These are phyloP conservation scores for Gossypium stocksii DNA, from an alignment of 345 rosid species.

Conservation along the genomic window DNA sequence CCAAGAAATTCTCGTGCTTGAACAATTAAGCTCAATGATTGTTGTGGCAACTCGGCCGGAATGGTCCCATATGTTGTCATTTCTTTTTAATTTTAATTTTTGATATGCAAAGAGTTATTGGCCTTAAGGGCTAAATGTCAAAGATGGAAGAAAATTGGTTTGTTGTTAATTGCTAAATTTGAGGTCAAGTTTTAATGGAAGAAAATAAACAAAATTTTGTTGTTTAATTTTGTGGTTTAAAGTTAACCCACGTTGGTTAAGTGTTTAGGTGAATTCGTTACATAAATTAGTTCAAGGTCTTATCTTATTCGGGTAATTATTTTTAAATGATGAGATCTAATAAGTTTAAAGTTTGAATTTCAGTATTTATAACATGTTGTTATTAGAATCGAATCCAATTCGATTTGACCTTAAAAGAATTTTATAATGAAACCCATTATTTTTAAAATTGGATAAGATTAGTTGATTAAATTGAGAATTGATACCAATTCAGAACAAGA, in stretches of 20 bases:
- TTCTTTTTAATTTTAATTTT: background rate
- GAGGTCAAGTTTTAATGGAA: background rate
- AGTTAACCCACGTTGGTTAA: background rate
- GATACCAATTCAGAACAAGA: too few relatives aligned
- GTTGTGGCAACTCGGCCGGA: conserved; percentile 27
- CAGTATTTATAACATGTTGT: too few relatives aligned
- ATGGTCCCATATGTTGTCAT: conserved; percentile 54
- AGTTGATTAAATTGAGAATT: too few relatives aligned
- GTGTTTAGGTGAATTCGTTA: too few relatives aligned
- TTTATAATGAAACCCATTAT: too few relatives aligned
- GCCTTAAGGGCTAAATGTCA: background rate
- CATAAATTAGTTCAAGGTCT: too few relatives aligned
- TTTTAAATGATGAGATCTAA: too few relatives aligned
- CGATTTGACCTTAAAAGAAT: too few relatives aligned
- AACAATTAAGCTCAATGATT: conserved; percentile 13
- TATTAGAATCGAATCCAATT: too few relatives aligned
- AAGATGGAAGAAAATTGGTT: background rate
- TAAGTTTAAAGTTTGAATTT: too few relatives aligned
- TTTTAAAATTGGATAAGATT: too few relatives aligned
- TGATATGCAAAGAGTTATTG: background rate
- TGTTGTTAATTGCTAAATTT: background rate
- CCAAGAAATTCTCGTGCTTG: conserved; percentile 36
- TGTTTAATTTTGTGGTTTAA: background rate
- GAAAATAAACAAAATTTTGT: background rate
- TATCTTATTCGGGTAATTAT: too few relatives aligned